Evolutionary conservation across 2,329 filamentous ascomycete species (phyloP), one percentile per base, ranked within the genome.

Genomic region (Cladobotryum mycophilum): DNA sequence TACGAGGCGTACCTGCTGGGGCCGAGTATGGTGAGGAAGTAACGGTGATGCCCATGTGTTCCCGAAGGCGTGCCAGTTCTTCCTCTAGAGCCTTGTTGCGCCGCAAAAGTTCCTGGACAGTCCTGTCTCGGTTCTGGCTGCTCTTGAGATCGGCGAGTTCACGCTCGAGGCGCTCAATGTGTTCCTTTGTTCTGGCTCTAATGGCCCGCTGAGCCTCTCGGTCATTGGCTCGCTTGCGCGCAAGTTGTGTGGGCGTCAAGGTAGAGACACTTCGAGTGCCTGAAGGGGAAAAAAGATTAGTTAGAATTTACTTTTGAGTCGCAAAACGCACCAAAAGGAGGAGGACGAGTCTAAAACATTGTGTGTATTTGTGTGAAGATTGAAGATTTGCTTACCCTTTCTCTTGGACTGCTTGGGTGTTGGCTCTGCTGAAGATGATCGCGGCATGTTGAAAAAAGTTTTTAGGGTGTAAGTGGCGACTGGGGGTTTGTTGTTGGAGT

Each of bases 221-320:
- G 67, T 96, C 90, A 72, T 96, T 96, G 62, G 89, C 88, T 56
- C 91, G 80, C 74, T 96, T 96, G 68, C 90, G 87, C 30, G 86
- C 88, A 53, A 96, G 80, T 70, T 96, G 91, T 55, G 91, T 87
- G 5, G 89, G 87, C 11, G 89, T 95, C 64, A 96, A 77, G 62
- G 88, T 92, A 56, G 89, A 89, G 50, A 95, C 90, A 56, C 88
- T 90, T 58, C 89, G 82, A 53, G 86, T 80, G 44, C 79, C 79
- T 77, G 33, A 8, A 9, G 22, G 33, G 22, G 33, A 5, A 5
- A 14, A 33, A 13, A 8, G 12, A 13, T 18, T 13, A 43, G 43
- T 53, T 41, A 47, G 51, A 14, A 12, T 41, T 8, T 30, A 30
- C 25, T 30, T 30, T 30, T 30, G 25, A 30, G 9, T 30, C 25